Base-by-base conservation (phyloP, 2,329 filamentous ascomycete genomes). In the Ceratocystis colombiana region DNA sequence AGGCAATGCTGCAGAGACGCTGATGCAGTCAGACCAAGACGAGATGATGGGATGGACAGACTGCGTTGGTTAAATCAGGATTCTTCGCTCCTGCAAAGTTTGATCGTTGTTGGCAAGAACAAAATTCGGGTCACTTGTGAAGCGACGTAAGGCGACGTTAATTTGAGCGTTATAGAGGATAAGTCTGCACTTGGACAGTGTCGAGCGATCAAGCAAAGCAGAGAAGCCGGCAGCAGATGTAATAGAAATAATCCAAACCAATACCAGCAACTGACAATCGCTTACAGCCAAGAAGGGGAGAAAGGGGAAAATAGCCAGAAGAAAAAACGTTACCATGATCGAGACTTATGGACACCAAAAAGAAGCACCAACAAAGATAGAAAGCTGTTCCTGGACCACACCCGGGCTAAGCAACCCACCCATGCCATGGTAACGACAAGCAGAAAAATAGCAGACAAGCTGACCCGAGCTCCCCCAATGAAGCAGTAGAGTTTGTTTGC, bases 371-470 rank as follows among this genome's bases (percentile, higher is more conserved):
- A 30, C 55, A 59, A 30, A 41, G 37, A 41, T 12, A 5, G 37
- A 41, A 59, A 37, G 55, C 55, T 59, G 53, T 59, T 59, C 53
- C 53, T 59, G 28, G 25, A 25, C 55, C 6, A 59, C 37, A 37
- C 55, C 28, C 12, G 3, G 25, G 15, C 48, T 53, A 53, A 59
- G 25, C 55, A 30, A 59, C 55, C 55, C 55, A 59, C 55, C 55
- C 55, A 59, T 62, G 62, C 66, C 62, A 55, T 64, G 64, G 66
- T 67, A 67, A 67, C 66, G 48, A 20, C 50, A 61, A 50, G 48
- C 61, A 67, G 37, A 15, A 48, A 61, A 64, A 64, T 41, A 50
- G 37, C 61, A 67, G 46, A 15, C 28, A 50, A 64, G 61, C 30
- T 48, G 59, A 66, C 61, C 64, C 64, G 59, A 66, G 64, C 59